Conservation (phyloP, 1,284 basidiomycete species). For the Papiliotrema flavescens region DNA sequence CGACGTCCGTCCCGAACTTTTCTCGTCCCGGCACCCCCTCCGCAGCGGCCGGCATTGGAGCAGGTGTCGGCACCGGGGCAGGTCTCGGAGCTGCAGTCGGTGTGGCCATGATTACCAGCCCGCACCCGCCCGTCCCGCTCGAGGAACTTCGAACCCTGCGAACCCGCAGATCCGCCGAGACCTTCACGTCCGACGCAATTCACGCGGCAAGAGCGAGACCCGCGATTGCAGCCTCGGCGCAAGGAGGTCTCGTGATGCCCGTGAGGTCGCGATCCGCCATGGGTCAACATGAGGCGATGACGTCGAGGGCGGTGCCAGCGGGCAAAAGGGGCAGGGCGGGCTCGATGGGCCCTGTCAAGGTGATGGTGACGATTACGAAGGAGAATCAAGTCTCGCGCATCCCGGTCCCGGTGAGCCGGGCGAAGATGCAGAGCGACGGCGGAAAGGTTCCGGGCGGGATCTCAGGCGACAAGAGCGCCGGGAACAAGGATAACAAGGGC, state of each 20-base stretch:
- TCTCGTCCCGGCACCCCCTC: slow-evolving; percentile 2
- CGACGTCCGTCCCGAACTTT: neutral
- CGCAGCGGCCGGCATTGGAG: too few relatives aligned
- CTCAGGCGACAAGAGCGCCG: too few relatives aligned
- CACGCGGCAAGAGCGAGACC: neutral
- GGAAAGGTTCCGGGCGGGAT: too few relatives aligned
- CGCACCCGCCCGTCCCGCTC: slow-evolving; percentile 10
- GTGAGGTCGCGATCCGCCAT: neutral
- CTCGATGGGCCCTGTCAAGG: neutral
- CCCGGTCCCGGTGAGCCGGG: neutral
- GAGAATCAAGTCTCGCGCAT: neutral
- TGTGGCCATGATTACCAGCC: too few relatives aligned
- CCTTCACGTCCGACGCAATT: slow-evolving; percentile 8
- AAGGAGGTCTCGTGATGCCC: slow-evolving; percentile 8
- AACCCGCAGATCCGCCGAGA: slow-evolving; percentile 15
- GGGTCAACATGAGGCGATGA: neutral
- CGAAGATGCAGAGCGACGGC: too few relatives aligned
- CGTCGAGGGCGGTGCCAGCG: neutral
- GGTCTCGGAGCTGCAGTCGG: slow-evolving; percentile 5
- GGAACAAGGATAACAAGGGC: too few relatives aligned
- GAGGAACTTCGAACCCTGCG: neutral
- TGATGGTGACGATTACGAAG: neutral
- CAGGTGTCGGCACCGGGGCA: too few relatives aligned
- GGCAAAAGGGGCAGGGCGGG: neutral
- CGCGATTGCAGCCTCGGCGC: slow-evolving; percentile 10